Percentiles rank a stretch among this genome's conserved stretches.
Evolutionary conservation across 2,329 filamentous ascomycete genomes (phyloP).

Genomic region (Karstenula rhodostoma): DNA sequence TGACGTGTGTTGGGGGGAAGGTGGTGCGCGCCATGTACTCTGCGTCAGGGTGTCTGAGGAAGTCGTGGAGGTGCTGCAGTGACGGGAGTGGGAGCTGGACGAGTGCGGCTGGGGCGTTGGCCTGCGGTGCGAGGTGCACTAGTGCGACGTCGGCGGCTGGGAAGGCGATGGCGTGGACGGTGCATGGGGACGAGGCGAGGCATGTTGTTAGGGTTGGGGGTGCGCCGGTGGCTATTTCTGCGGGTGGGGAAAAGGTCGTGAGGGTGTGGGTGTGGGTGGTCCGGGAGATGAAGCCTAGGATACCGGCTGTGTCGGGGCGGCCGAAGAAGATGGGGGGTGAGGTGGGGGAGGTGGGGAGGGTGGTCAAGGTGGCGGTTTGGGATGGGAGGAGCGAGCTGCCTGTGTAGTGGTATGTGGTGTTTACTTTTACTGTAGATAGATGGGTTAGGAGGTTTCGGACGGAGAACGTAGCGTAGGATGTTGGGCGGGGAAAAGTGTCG

Average conservation of each 20-base stretch:
- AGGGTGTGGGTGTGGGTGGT: constrained; percentile 4
- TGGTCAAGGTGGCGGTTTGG: constrained; percentile 15
- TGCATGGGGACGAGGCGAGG: background rate
- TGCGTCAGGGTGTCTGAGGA: background rate
- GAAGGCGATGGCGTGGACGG: constrained; percentile 21
- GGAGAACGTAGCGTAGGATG: no score
- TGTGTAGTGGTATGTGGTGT: constrained; percentile 22
- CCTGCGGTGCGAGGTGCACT: background rate
- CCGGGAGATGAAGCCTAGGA: constrained; percentile 16
- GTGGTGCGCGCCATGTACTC: background rate
- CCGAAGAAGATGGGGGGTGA: constrained; percentile 15
- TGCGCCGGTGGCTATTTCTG: constrained; percentile 15
- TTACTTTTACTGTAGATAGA: background rate
- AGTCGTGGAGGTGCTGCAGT: constrained; percentile 3
- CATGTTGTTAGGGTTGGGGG: constrained; percentile 10
- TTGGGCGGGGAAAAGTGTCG: no score
- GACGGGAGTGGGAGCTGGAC: constrained; percentile 15
- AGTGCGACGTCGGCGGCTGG: constrained; percentile 15
- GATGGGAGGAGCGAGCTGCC: constrained; percentile 27
- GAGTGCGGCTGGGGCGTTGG: background rate
- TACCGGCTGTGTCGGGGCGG: background rate
- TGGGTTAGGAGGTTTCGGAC: constrained; percentile 16
- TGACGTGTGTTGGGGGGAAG: constrained; percentile 17
- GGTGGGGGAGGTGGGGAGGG: background rate
- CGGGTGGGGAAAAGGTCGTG: constrained; percentile 21